These are phyloP conservation scores for Podospora pseudocomata DNA, from an alignment of 495 filamentous ascomycete genomes.

Conservation along the genomic window DNA sequence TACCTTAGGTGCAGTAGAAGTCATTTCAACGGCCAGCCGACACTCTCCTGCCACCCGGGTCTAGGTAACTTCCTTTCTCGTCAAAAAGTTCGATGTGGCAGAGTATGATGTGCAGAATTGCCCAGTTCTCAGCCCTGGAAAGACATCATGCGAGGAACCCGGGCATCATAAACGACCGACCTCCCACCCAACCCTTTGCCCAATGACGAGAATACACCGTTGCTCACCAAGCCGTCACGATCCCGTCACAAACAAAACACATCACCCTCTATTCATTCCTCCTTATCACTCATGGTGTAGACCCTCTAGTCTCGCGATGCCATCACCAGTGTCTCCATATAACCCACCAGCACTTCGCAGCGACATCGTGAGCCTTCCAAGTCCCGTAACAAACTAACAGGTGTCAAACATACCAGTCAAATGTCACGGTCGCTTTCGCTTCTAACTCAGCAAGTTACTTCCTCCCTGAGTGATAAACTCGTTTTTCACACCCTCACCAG, in stretches of 20 bases:
- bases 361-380: background rate
- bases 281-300: background rate
- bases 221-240: background rate
- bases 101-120: background rate
- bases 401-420: background rate
- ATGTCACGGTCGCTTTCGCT: background rate
- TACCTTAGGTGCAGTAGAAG: background rate
- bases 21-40: background rate
- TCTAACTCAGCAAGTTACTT: background rate
- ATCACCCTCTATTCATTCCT: background rate
- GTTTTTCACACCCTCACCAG: background rate
- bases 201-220: background rate
- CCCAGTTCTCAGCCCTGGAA: background rate
- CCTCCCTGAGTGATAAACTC: background rate
- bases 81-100: background rate
- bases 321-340: background rate
- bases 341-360: background rate
- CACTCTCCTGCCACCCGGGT: background rate
- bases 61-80: background rate
- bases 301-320: background rate
- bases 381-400: background rate
- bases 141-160: background rate
- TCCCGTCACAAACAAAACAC: background rate
- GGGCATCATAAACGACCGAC: background rate
- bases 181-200: background rate